Percentiles rank a stretch among this genome's conserved stretches.
These are phyloP conservation scores for Rhododendron kiyosumense DNA, from an alignment of 148 eudicot species.

Conservation along the genomic window DNA sequence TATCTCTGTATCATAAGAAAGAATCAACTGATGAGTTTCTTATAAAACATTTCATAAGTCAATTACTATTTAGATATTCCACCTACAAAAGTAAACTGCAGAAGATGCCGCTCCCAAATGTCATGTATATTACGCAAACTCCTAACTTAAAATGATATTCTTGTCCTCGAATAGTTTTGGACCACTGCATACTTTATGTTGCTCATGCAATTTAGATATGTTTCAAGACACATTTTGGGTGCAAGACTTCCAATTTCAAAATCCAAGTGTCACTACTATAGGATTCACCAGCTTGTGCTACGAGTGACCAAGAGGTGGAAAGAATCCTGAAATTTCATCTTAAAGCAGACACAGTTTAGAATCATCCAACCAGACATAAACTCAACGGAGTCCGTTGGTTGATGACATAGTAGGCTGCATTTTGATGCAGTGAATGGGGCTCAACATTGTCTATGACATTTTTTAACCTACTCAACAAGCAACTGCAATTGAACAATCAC, in stretches of 20 bases:
- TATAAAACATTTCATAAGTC: neutral
- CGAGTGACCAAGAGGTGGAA: neutral
- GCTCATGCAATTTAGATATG: neutral
- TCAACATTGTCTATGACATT: neutral
- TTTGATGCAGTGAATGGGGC: neutral
- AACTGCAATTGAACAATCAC: neutral
- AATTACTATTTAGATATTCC: neutral
- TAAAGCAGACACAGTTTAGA: neutral
- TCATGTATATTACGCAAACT: neutral
- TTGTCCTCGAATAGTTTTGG: neutral
- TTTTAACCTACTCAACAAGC: neutral
- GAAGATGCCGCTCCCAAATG: neutral
- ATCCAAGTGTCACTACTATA: neutral
- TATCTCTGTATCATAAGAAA: neutral
- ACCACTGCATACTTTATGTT: neutral
- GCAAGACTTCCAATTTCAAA: neutral
- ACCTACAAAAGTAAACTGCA: neutral
- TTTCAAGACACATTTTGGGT: neutral
- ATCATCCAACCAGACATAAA: neutral
- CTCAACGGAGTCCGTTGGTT: neutral
- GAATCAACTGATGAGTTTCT: neutral
- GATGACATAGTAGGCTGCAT: neutral
- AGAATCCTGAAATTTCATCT: neutral
- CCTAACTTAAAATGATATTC: neutral
- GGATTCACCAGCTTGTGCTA: neutral